Evolutionary conservation across 805 yeast genomes (phyloP).

Genomic region (Hanseniaspora hatyaiensis): DNA sequence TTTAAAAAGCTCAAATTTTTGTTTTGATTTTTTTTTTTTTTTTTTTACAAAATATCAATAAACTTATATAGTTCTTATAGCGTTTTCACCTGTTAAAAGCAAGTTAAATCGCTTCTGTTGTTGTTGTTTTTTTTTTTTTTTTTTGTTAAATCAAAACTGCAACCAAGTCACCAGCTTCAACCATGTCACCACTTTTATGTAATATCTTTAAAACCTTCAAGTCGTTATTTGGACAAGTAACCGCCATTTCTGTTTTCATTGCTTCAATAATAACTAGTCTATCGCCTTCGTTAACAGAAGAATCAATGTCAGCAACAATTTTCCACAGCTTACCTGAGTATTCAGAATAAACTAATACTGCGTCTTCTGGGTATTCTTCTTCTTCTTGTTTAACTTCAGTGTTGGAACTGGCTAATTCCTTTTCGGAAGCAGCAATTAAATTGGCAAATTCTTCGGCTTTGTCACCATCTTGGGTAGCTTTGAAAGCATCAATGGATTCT

Average conservation of each 20-base stretch:
- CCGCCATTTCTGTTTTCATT: constrained; percentile 96
- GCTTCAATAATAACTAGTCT: constrained; percentile 87
- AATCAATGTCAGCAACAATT: constrained; percentile 69
- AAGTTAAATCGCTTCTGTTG: not conserved
- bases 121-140: not conserved
- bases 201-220: constrained; percentile 65
- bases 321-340: constrained; percentile 98
- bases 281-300: constrained; percentile 58
- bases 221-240: constrained; percentile 46
- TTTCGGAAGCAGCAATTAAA: constrained; percentile 69
- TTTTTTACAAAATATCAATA: not conserved
- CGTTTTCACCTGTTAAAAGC: not conserved
- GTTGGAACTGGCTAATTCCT: constrained; percentile 51
- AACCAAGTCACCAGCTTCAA: constrained; percentile 90
- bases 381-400: constrained; percentile 32
- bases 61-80: not conserved
- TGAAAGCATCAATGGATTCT: constrained; percentile 59
- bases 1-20: not conserved
- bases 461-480: constrained; percentile 60
- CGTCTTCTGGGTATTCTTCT: constrained; percentile 57
- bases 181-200: constrained; percentile 88
- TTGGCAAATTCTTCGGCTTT: constrained; percentile 76
- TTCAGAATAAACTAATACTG: constrained; percentile 81
- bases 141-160: constrained; percentile 51
- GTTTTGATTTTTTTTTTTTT: not conserved